A percentile compares a stretch with the other conserved stretches of the same genome.
Conservation (phyloP, 352 stramenopile genomes). For the Aphanomyces euteiches region DNA sequence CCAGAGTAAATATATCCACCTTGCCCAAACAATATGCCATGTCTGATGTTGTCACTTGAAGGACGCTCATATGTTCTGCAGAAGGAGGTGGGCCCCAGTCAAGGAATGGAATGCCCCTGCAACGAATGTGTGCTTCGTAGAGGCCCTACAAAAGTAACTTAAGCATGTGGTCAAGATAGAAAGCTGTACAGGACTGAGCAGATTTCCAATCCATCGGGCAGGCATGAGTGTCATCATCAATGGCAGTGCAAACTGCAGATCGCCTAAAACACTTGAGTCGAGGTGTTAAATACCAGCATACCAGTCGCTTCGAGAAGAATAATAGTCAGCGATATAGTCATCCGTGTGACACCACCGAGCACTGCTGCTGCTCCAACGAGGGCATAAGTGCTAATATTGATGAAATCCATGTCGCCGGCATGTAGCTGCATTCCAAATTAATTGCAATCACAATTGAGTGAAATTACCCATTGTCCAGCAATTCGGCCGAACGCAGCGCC, state of each 20-base stretch:
- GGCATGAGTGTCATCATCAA: slow-evolving; percentile 91
- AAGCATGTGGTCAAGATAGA: neutral
- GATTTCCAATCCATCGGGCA: slow-evolving; percentile 84
- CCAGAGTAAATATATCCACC: neutral
- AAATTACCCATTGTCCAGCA: neutral
- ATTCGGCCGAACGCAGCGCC: slow-evolving; percentile 19
- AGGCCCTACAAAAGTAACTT: slow-evolving; percentile 59
- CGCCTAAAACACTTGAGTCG: slow-evolving; percentile 11
- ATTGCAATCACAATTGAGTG: neutral
- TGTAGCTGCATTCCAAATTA: slow-evolving; percentile 16
- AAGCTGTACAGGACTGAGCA: slow-evolving; percentile 55
- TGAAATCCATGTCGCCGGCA: slow-evolving; percentile 2
- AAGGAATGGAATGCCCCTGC: slow-evolving; percentile 26
- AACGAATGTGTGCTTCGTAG: slow-evolving; percentile 91
- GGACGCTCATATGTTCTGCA: slow-evolving; percentile 25
- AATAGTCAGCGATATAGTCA: slow-evolving; percentile 91
- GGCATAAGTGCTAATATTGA: slow-evolving; percentile 68
- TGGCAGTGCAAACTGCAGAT: slow-evolving; percentile 72
- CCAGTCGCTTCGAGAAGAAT: slow-evolving; percentile 90
- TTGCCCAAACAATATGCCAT: slow-evolving; percentile 4
- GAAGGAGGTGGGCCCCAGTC: slow-evolving; percentile 23
- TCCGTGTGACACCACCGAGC: slow-evolving; percentile 86
- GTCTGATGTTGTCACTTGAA: slow-evolving; percentile 60
- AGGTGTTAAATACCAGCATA: slow-evolving; percentile 34
- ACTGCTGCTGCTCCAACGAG: slow-evolving; percentile 85